These are phyloP conservation scores for Lactarius indigo DNA, from an alignment of 768 basidiomycete genomes.

Conservation along the genomic window DNA sequence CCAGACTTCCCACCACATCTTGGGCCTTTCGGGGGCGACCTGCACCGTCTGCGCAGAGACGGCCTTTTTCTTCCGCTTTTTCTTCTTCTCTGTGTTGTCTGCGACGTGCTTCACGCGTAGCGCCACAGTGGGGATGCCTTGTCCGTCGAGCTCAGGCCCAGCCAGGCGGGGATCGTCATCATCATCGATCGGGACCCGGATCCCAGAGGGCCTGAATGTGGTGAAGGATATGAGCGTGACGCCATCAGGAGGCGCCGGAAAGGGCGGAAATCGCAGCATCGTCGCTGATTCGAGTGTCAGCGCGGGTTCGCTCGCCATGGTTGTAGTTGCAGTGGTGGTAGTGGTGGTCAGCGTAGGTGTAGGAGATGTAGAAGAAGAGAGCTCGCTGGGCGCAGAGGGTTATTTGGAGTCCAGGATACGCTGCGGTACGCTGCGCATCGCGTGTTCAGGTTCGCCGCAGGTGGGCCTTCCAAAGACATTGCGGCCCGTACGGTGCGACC, in stretches of 20 bases:
- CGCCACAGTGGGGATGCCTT: slow-evolving; percentile 63
- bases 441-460: background rate
- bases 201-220: slow-evolving; percentile 54
- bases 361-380: background rate
- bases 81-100: slow-evolving; percentile 55
- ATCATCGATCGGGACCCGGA: slow-evolving; percentile 45
- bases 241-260: slow-evolving; percentile 43
- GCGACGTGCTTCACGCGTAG: slow-evolving; percentile 50
- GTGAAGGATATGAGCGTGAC: slow-evolving; percentile 53
- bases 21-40: slow-evolving; percentile 29
- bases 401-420: background rate
- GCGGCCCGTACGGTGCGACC: background rate
- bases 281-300: slow-evolving; percentile 10
- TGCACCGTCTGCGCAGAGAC: slow-evolving; percentile 29
- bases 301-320: background rate
- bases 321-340: background rate
- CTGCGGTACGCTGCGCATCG: background rate
- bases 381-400: background rate
- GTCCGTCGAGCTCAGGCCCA: slow-evolving; percentile 57
- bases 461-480: background rate
- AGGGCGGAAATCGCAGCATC: slow-evolving; percentile 43
- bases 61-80: slow-evolving; percentile 48
- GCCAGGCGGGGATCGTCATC: slow-evolving; percentile 27
- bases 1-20: slow-evolving; percentile 73
- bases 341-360: background rate